A percentile compares a stretch with the other conserved stretches of the same genome.
These are phyloP conservation scores for Annulohypoxylon maeteangense DNA, from an alignment of 495 filamentous ascomycete species.

Conservation along the genomic window DNA sequence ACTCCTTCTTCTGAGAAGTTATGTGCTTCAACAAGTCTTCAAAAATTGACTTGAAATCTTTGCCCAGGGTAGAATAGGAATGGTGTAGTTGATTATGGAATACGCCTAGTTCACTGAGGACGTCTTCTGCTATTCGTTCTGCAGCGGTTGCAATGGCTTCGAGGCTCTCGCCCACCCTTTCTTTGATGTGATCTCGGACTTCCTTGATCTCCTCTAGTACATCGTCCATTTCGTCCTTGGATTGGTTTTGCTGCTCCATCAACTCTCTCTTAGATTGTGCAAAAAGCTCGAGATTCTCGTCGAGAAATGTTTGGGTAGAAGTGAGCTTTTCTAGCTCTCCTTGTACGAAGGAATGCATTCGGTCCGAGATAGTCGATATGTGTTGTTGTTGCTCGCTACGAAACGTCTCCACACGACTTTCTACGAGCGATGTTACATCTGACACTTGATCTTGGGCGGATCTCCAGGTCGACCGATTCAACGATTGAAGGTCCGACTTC, in stretches of 20 bases:
- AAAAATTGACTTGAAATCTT: constrained; percentile 86
- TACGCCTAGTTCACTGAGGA: constrained; percentile 83
- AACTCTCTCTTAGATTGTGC: constrained; percentile 72
- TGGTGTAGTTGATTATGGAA: constrained; percentile 86
- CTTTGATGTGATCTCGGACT: constrained; percentile 86
- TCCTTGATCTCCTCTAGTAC: constrained; percentile 92
- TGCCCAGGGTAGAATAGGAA: constrained; percentile 90
- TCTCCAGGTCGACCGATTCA: constrained; percentile 83
- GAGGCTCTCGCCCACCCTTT: constrained; percentile 84
- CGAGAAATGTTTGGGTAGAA: constrained; percentile 72
- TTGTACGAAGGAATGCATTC: constrained; percentile 78
- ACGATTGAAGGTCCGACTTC: constrained; percentile 79
- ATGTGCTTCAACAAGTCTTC: constrained; percentile 79
- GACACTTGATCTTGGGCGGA: constrained; percentile 77
- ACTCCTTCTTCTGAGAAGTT: constrained; percentile 80
- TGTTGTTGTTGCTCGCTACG: constrained; percentile 74
- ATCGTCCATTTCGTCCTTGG: constrained; percentile 88
- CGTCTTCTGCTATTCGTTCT: constrained; percentile 86
- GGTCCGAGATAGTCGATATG: constrained; percentile 70
- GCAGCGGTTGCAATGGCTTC: constrained; percentile 86
- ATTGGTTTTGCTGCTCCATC: constrained; percentile 70
- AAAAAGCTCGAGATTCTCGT: constrained; percentile 72
- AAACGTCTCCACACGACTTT: constrained; percentile 75
- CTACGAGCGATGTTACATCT: constrained; percentile 78
- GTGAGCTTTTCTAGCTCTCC: constrained; percentile 75